phyloP scores from a whole-genome alignment of 2,329 filamentous ascomycete genomes.

The Thelonectria olida region DNA sequence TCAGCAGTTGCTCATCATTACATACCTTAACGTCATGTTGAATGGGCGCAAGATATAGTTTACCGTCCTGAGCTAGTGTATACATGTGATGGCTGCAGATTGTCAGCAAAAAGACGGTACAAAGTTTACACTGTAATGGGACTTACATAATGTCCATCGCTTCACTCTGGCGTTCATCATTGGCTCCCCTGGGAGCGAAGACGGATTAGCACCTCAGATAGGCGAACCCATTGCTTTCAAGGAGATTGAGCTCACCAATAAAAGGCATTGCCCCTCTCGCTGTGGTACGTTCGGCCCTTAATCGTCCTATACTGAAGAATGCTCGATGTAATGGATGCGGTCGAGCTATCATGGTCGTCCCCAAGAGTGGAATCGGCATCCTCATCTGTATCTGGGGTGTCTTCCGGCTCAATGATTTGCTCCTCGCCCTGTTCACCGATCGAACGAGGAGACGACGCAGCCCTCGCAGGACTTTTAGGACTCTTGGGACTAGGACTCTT shows the following conservation, averaged over 20 bases:
- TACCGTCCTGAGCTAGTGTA: conserved; percentile 62
- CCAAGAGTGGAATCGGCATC: not conserved
- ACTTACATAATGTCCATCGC: conserved; percentile 43
- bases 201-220: not conserved
- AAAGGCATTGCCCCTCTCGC: not conserved
- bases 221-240: too few relatives aligned
- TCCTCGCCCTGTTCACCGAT: not conserved
- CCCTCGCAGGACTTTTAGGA: not conserved
- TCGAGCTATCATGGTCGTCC: not conserved
- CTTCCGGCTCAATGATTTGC: not conserved
- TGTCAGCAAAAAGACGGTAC: not conserved
- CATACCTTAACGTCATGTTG: conserved; percentile 7
- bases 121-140: not conserved
- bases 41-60: conserved; percentile 17
- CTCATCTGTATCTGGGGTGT: not conserved
- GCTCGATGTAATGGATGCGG: not conserved
- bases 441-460: not conserved
- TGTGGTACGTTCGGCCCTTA: not conserved
- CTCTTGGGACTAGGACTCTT: not conserved
- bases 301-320: not conserved
- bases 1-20: not conserved
- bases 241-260: not conserved
- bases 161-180: conserved; percentile 45
- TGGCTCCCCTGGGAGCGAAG: conserved; percentile 24
- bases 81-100: conserved; percentile 39